Conservation (phyloP, 116 monocot species). For the Trichopus zeylanicus region DNA sequence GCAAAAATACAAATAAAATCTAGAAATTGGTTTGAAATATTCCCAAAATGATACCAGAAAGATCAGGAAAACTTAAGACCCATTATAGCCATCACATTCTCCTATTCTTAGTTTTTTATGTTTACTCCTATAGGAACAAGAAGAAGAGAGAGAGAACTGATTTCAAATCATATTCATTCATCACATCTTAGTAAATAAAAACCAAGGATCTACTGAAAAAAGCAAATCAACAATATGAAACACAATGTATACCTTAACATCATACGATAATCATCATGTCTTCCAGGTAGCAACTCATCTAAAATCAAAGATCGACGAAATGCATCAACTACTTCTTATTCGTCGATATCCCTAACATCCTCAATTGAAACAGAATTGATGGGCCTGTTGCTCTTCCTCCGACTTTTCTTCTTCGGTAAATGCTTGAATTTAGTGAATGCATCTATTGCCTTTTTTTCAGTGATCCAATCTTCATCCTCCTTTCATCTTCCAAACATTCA, state of each 20-base stretch:
- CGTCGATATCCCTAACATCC: slow-evolving; percentile 59
- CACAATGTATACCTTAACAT: slow-evolving; percentile 44
- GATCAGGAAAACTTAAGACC: no score
- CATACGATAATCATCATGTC: slow-evolving; percentile 72
- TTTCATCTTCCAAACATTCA: slow-evolving; percentile 64
- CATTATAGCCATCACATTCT: no score
- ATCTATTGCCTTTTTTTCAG: slow-evolving; percentile 58
- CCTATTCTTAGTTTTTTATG: no score
- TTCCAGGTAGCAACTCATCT: slow-evolving; percentile 55
- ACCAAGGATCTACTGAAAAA: no score
- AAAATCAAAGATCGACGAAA: slow-evolving; percentile 45
- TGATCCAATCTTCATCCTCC: slow-evolving; percentile 47
- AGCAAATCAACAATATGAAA: neutral
- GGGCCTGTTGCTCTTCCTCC: slow-evolving; percentile 38
- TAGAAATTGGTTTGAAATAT: no score
- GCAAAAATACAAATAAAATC: no score
- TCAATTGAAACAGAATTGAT: slow-evolving; percentile 43
- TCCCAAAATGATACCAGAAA: no score
- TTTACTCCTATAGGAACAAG: no score
- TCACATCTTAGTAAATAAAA: no score
- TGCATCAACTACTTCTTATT: slow-evolving; percentile 56
- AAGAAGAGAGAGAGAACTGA: no score
- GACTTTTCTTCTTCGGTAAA: slow-evolving; percentile 52
- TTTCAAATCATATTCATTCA: no score
- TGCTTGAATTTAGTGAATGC: slow-evolving; percentile 62